A percentile compares a stretch with the other conserved stretches of the same genome.
Conservation (phyloP, 352 stramenopile genomes). For the Pythium diclinum region DNA sequence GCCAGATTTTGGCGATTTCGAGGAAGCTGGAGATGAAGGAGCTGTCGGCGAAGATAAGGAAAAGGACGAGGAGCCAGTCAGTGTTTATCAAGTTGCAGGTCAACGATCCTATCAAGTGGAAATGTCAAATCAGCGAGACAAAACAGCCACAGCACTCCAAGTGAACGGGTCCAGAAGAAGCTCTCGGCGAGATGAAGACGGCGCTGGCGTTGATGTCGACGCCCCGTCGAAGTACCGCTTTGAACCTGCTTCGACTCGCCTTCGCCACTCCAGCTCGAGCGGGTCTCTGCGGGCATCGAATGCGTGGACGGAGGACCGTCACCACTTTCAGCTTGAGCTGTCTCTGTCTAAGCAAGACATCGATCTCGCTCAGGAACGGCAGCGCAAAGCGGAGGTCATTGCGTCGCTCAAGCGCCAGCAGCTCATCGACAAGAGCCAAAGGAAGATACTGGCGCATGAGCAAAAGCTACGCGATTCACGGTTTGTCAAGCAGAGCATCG, state of each 20-base stretch:
- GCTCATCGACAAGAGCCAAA: constrained; percentile 36
- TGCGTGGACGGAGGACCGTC: constrained; percentile 44
- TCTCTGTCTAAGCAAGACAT: constrained; percentile 43
- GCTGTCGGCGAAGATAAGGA: background rate
- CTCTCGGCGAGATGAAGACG: background rate
- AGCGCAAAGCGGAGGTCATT: constrained; percentile 38
- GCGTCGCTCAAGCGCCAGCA: constrained; percentile 39
- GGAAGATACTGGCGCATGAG: constrained; percentile 38
- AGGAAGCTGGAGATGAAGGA: constrained; percentile 8
- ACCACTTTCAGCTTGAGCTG: constrained; percentile 40
- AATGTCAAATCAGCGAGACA: background rate
- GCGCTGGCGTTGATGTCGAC: background rate
- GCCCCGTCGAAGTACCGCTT: constrained; percentile 22
- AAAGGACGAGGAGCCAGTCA: constrained; percentile 2
- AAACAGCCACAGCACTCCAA: background rate
- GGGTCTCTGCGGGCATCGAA: constrained; percentile 15
- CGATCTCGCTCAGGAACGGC: constrained; percentile 31
- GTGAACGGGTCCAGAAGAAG: background rate
- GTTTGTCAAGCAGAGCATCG: constrained; percentile 40
- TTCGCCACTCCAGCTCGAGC: constrained; percentile 2
- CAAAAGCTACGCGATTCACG: constrained; percentile 28
- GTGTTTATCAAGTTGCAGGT: background rate
- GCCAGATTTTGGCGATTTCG: background rate
- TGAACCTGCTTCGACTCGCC: constrained; percentile 32
- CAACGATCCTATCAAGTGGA: background rate